phyloP scores from a whole-genome alignment of 805 yeast genomes.

The Metschnikowia dekortorum region DNA sequence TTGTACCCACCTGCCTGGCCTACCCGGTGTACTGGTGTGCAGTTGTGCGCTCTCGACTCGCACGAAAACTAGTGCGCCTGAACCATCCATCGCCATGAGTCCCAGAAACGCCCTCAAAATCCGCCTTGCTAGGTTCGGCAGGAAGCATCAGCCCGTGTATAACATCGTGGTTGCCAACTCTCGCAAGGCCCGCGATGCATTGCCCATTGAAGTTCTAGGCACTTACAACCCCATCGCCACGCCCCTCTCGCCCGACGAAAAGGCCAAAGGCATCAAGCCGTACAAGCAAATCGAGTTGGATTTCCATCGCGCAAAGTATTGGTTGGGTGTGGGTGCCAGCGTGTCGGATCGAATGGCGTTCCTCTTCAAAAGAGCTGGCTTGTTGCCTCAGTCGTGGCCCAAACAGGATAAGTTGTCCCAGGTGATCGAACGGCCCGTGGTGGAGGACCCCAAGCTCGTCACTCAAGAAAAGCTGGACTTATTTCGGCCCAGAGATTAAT shows the following conservation, averaged over 20 bases:
- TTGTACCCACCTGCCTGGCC: too few species aligned
- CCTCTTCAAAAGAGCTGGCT: conserved; percentile 75
- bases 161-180: conserved; percentile 86
- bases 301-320: conserved; percentile 84
- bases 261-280: conserved; percentile 52
- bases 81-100: conserved; percentile 8
- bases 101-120: conserved; percentile 57
- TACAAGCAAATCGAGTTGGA: conserved; percentile 79
- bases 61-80: neutral
- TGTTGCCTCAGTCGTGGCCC: conserved; percentile 58
- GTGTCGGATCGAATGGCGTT: conserved; percentile 79
- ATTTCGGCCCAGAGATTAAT: conserved; percentile 28
- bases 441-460: conserved; percentile 22
- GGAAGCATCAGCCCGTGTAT: conserved; percentile 80
- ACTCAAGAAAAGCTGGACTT: conserved; percentile 31
- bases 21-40: neutral
- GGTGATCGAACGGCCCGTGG: conserved; percentile 25
- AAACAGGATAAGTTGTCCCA: conserved; percentile 38
- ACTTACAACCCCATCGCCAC: conserved; percentile 83
- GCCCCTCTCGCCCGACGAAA: conserved; percentile 60
- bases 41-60: neutral
- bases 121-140: conserved; percentile 89
- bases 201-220: conserved; percentile 93
- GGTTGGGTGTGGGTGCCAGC: conserved; percentile 97
- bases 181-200: conserved; percentile 71